Percentiles rank a stretch among this genome's conserved stretches.
phyloP scores from a whole-genome alignment of 495 filamentous ascomycete species.

The Talaromyces trachyspermus region DNA sequence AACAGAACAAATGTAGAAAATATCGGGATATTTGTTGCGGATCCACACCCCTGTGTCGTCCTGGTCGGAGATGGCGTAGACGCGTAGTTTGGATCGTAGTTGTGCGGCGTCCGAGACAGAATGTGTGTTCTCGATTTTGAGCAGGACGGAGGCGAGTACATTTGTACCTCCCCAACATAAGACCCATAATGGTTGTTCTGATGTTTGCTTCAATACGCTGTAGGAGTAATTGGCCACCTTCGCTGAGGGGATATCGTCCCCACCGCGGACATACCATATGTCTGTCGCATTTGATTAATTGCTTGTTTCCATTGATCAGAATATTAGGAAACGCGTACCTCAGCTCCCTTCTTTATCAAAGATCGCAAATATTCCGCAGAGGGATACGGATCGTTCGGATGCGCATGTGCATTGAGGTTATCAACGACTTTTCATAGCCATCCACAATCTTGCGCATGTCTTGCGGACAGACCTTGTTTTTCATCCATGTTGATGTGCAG shows the following conservation, averaged over 20 bases:
- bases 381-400: constrained; percentile 25
- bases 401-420: constrained; percentile 34
- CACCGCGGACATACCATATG: constrained; percentile 28
- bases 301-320: no score
- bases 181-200: constrained; percentile 32
- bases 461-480: constrained; percentile 22
- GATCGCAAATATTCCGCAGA: constrained; percentile 21
- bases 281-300: constrained; percentile 8
- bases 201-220: constrained; percentile 19
- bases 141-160: constrained; percentile 34
- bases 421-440: constrained; percentile 32
- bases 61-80: constrained; percentile 44
- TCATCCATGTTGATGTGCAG: constrained; percentile 34
- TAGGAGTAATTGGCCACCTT: constrained; percentile 34
- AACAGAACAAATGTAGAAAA: constrained; percentile 39
- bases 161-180: constrained; percentile 44
- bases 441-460: constrained; percentile 33
- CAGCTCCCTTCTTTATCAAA: constrained; percentile 24
- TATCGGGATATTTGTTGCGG: constrained; percentile 32
- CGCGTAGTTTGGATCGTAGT: constrained; percentile 31
- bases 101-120: constrained; percentile 19
- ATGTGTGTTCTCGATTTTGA: constrained; percentile 22
- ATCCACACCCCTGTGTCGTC: constrained; percentile 45
- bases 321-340: no score
- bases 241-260: constrained; percentile 23